phyloP scores from a whole-genome alignment of 2,329 filamentous ascomycete genomes.

The Podosphaera aphanis region DNA sequence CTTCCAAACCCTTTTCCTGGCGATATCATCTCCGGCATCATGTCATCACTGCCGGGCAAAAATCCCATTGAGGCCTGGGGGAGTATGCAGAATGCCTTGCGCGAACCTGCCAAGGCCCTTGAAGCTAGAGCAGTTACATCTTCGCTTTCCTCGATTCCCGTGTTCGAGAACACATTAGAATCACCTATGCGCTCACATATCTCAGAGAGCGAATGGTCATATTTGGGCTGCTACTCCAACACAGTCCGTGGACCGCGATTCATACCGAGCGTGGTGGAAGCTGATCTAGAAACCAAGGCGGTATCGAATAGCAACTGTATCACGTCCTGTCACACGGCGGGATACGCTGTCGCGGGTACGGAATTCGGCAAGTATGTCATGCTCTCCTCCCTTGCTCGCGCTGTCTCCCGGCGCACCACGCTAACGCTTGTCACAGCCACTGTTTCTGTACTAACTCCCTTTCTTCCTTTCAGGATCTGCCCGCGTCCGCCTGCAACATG shows the following conservation, averaged over 20 bases:
- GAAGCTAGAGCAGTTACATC: conserved; percentile 2
- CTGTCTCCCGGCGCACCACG: too few relatives aligned
- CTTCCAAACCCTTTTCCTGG: conserved; percentile 22
- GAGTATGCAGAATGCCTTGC: neutral
- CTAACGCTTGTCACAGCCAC: conserved; percentile 12
- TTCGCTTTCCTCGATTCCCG: conserved; percentile 7
- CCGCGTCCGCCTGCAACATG: conserved; percentile 23
- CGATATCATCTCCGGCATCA: conserved; percentile 21
- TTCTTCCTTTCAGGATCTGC: conserved; percentile 19
- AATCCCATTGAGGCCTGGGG: conserved; percentile 30
- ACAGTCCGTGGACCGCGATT: conserved; percentile 13
- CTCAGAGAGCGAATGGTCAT: conserved; percentile 17
- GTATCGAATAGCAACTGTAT: conserved; percentile 25
- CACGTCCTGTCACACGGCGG: conserved; percentile 22
- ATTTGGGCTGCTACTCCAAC: conserved; percentile 22
- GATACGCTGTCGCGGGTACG: conserved; percentile 24
- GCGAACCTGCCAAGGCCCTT: neutral
- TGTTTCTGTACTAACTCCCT: conserved; percentile 25
- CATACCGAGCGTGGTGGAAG: conserved; percentile 19
- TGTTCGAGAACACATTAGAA: conserved; percentile 23
- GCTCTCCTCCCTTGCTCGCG: neutral
- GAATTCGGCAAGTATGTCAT: conserved; percentile 18
- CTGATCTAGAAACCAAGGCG: conserved; percentile 18
- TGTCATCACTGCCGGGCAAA: conserved; percentile 29
- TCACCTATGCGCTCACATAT: conserved; percentile 6